phyloP scores from a whole-genome alignment of 2,329 filamentous ascomycete genomes.

The Dactylellina parvicollis region DNA sequence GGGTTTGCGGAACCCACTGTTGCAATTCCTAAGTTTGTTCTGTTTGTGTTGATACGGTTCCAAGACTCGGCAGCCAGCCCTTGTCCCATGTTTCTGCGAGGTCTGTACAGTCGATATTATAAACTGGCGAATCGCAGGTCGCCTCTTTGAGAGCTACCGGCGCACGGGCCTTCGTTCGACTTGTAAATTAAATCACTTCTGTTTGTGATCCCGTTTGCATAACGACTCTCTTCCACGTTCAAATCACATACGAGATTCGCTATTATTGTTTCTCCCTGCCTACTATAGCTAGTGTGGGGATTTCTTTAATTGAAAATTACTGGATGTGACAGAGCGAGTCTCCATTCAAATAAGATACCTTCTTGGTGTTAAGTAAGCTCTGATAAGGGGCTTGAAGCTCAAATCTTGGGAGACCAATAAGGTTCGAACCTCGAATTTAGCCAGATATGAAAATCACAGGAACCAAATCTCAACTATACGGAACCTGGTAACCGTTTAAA shows the following conservation, averaged over 20 bases:
- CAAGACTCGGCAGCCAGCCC: constrained; percentile 17
- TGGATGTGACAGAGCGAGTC: not conserved
- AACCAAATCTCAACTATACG: constrained; percentile 33
- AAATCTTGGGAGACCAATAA: constrained; percentile 39
- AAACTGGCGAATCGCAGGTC: constrained; percentile 34
- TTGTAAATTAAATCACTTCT: constrained; percentile 12
- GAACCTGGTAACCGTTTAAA: constrained; percentile 52
- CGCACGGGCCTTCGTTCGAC: constrained; percentile 36
- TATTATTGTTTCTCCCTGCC: constrained; percentile 28
- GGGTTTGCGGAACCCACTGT: not conserved
- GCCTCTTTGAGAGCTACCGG: not conserved
- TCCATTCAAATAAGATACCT: constrained; percentile 1
- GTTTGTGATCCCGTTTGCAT: constrained; percentile 24
- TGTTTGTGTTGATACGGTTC: constrained; percentile 20
- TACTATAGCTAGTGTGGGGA: constrained; percentile 43
- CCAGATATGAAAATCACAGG: constrained; percentile 49
- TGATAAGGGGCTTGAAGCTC: constrained; percentile 33
- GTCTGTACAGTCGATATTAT: constrained; percentile 14
- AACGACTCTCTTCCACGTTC: constrained; percentile 5
- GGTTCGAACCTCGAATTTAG: constrained; percentile 40
- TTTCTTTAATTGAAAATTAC: not conserved
- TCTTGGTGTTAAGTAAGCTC: constrained; percentile 25
- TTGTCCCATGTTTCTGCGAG: constrained; percentile 15
- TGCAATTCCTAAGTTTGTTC: constrained; percentile 14
- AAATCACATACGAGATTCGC: constrained; percentile 30